phyloP scores from a whole-genome alignment of 2,329 filamentous ascomycete genomes.

The Arthroderma sp. region DNA sequence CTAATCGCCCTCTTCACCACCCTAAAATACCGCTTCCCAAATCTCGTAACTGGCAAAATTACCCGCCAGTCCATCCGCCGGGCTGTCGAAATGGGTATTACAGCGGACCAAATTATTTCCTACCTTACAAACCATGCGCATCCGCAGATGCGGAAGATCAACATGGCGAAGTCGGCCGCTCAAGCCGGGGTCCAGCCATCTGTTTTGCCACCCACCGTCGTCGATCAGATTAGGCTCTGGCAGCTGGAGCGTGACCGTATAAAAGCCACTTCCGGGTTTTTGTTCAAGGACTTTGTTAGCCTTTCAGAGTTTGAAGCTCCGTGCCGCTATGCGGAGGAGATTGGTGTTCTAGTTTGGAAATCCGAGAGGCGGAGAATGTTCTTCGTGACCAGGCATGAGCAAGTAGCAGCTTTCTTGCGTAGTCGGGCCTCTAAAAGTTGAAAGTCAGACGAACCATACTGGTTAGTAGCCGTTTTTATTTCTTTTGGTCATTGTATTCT shows the following conservation, averaged over 20 bases:
- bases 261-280: slow-evolving; percentile 66
- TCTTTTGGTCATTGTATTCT: no score
- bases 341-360: slow-evolving; percentile 81
- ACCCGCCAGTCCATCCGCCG: slow-evolving; percentile 77
- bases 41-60: slow-evolving; percentile 83
- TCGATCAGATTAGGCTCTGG: slow-evolving; percentile 95
- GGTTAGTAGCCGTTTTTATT: no score
- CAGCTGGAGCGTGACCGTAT: slow-evolving; percentile 94
- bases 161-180: slow-evolving; percentile 24
- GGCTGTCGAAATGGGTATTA: slow-evolving; percentile 84
- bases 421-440: slow-evolving; percentile 41
- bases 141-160: slow-evolving; percentile 70
- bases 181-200: slow-evolving; percentile 38
- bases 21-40: slow-evolving; percentile 80
- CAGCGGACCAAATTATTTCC: slow-evolving; percentile 83
- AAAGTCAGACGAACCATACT: background rate
- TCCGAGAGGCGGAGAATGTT: slow-evolving; percentile 70
- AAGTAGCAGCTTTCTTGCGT: slow-evolving; percentile 69
- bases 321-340: slow-evolving; percentile 61
- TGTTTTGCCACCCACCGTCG: slow-evolving; percentile 82
- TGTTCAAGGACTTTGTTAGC: slow-evolving; percentile 78
- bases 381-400: slow-evolving; percentile 83
- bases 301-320: slow-evolving; percentile 47
- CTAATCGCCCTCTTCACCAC: slow-evolving; percentile 82
- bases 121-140: slow-evolving; percentile 90